These are phyloP conservation scores for Rhazya stricta DNA, from an alignment of 257 asterid species.

Conservation along the genomic window DNA sequence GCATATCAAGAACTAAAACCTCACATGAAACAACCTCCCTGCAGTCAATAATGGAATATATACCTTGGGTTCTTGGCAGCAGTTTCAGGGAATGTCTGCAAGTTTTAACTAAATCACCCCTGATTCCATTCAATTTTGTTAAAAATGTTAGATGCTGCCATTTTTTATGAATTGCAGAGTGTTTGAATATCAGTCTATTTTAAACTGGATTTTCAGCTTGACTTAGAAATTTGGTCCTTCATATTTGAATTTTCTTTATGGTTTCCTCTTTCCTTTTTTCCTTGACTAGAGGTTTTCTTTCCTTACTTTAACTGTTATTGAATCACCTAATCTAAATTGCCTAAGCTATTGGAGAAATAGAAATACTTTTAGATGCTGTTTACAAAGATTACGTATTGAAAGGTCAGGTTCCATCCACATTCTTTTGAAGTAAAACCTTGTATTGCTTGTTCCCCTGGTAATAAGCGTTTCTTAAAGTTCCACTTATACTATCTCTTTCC, in stretches of 20 bases:
- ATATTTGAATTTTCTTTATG: neutral
- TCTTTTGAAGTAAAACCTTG: neutral
- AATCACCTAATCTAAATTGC: neutral
- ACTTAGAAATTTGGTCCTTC: neutral
- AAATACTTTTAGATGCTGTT: neutral
- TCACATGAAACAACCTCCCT: neutral
- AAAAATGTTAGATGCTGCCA: neutral
- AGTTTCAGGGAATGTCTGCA: neutral
- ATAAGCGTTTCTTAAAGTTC: neutral
- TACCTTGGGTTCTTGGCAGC: neutral
- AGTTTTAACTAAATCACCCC: neutral
- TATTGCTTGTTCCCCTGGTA: neutral
- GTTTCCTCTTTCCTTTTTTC: neutral
- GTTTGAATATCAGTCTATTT: neutral
- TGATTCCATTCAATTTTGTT: neutral
- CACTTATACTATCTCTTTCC: neutral
- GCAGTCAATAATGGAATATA: neutral
- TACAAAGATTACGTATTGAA: neutral
- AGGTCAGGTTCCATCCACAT: neutral
- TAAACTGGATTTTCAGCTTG: neutral
- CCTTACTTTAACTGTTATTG: neutral
- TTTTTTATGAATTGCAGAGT: too few relatives aligned
- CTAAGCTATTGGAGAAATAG: neutral
- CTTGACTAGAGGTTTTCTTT: neutral
- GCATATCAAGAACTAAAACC: neutral